These are phyloP conservation scores for Ilyonectria destructans DNA, from an alignment of 2,329 filamentous ascomycete genomes.

Conservation along the genomic window DNA sequence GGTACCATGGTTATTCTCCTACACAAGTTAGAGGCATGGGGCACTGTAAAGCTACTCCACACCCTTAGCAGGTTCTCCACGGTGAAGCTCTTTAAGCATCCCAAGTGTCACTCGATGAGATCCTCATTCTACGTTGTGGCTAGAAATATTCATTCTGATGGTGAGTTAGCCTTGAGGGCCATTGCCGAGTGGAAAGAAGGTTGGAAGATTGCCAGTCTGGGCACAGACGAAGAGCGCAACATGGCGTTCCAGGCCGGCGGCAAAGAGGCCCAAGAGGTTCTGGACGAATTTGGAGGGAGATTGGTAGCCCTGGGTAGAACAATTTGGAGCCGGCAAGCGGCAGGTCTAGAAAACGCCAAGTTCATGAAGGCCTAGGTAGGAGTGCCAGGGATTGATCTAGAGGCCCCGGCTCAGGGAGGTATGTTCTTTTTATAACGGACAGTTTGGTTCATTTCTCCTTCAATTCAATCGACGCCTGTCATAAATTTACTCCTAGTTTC, in stretches of 20 bases:
- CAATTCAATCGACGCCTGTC: too few relatives aligned
- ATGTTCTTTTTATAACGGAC: background rate
- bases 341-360: slow-evolving; percentile 23
- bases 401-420: background rate
- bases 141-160: slow-evolving; percentile 55
- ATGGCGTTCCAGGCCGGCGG: background rate
- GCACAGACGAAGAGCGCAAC: slow-evolving; percentile 14
- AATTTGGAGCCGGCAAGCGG: slow-evolving; percentile 39
- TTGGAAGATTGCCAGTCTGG: slow-evolving; percentile 61
- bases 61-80: slow-evolving; percentile 60
- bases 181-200: slow-evolving; percentile 58
- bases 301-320: slow-evolving; percentile 26
- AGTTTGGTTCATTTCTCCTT: too few relatives aligned
- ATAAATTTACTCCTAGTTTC: too few relatives aligned
- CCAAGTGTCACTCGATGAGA: slow-evolving; percentile 55
- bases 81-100: slow-evolving; percentile 61
- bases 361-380: slow-evolving; percentile 18
- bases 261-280: background rate
- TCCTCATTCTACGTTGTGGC: slow-evolving; percentile 71
- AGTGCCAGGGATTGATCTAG: background rate
- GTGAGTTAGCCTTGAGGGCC: slow-evolving; percentile 52
- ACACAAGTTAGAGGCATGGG: slow-evolving; percentile 63
- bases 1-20: slow-evolving; percentile 68
- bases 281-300: slow-evolving; percentile 35
- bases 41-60: slow-evolving; percentile 56